phyloP scores from a whole-genome alignment of 139 green algal genomes.

The Bryopsis sp. region DNA sequence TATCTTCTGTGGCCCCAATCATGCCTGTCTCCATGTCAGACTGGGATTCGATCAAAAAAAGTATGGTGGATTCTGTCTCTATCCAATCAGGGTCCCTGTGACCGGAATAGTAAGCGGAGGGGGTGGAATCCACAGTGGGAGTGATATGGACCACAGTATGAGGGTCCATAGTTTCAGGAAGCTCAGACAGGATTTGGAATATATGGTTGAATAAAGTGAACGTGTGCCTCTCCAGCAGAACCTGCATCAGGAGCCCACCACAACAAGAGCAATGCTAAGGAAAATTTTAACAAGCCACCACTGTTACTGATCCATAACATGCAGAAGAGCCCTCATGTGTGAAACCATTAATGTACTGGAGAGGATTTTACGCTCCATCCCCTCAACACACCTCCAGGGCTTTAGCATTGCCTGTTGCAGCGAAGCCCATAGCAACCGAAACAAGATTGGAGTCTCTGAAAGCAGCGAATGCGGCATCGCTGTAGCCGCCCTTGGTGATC shows the following conservation, averaged over 20 bases:
- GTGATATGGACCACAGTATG: neutral
- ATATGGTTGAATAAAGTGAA: neutral
- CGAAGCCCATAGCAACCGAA: neutral
- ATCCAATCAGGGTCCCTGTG: neutral
- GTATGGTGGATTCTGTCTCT: neutral
- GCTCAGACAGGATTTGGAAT: neutral
- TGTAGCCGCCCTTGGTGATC: neutral
- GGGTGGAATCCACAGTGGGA: neutral
- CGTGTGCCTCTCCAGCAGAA: conserved; percentile 1
- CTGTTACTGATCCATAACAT: neutral
- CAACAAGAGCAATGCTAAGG: neutral
- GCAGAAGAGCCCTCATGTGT: neutral
- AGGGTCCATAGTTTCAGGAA: neutral
- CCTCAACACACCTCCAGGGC: neutral
- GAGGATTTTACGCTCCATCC: neutral
- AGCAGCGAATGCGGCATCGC: neutral
- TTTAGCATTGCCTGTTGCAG: neutral
- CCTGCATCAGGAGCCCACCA: neutral
- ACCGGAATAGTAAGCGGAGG: neutral
- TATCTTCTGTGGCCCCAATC: neutral
- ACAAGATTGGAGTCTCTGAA: neutral
- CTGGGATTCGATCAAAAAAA: neutral
- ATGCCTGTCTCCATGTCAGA: neutral
- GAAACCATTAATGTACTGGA: neutral
- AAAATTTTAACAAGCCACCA: neutral